These are phyloP conservation scores for Xylaria curta DNA, from an alignment of 495 filamentous ascomycete species.

Conservation along the genomic window DNA sequence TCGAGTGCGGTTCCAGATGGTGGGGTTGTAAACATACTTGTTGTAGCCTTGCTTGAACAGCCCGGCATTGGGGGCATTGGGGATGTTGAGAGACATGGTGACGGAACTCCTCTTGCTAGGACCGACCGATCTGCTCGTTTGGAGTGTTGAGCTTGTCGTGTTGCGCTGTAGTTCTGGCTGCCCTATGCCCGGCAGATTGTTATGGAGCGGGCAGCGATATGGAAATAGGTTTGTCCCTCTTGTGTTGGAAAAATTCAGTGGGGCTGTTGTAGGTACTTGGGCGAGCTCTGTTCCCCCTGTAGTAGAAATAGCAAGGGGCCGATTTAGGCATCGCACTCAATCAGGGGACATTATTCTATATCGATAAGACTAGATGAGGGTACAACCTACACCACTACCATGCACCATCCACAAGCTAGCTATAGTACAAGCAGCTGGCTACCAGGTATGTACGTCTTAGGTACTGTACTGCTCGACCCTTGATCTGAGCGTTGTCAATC, in stretches of 20 bases:
- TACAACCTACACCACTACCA: too few relatives aligned
- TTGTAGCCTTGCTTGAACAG: slow-evolving; percentile 98
- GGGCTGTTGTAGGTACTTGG: slow-evolving; percentile 1
- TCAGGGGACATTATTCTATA: not conserved
- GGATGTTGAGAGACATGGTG: slow-evolving; percentile 93
- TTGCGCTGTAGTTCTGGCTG: slow-evolving; percentile 19
- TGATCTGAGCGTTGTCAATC: too few relatives aligned
- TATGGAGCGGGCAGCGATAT: slow-evolving; percentile 21
- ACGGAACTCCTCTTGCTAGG: slow-evolving; percentile 21
- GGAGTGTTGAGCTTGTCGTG: slow-evolving; percentile 5
- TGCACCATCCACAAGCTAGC: too few relatives aligned
- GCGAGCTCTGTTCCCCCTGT: not conserved
- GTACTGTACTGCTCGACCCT: not conserved
- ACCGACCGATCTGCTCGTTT: slow-evolving; percentile 10
- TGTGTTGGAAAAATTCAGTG: slow-evolving; percentile 29
- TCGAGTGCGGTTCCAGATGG: slow-evolving; percentile 20
- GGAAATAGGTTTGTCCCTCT: not conserved
- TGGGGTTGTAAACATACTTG: slow-evolving; percentile 66
- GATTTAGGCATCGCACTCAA: not conserved
- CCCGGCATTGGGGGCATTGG: slow-evolving; percentile 86
- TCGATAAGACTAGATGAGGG: not conserved
- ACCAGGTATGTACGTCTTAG: too few relatives aligned
- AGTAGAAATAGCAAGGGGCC: too few relatives aligned
- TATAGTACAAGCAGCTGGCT: too few relatives aligned
- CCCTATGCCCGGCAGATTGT: slow-evolving; percentile 3